Conservation (phyloP, 2,329 filamentous ascomycete species). For the Botrytis porri region DNA sequence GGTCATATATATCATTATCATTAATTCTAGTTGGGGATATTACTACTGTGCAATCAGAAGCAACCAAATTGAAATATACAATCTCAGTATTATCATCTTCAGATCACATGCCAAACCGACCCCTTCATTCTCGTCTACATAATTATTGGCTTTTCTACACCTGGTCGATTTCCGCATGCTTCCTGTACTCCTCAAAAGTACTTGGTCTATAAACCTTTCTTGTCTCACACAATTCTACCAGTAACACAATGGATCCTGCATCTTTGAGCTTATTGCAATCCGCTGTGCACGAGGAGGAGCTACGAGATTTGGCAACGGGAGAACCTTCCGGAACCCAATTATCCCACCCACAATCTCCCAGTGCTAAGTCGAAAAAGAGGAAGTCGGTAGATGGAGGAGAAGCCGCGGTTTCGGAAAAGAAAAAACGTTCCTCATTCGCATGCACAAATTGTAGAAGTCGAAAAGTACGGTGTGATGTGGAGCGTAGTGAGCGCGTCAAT, state of each 20-base stretch:
- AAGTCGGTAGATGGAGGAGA: conserved; percentile 31
- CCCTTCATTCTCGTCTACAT: conserved; percentile 11
- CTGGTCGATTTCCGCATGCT: conserved; percentile 6
- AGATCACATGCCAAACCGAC: conserved; percentile 1
- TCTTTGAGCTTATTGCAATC: conserved; percentile 20
- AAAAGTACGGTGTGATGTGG: conserved; percentile 92
- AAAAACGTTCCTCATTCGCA: conserved; percentile 85
- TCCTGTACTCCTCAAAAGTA: not conserved
- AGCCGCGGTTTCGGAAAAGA: conserved; percentile 56
- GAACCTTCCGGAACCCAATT: not conserved
- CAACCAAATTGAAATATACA: not conserved
- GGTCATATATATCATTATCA: not conserved
- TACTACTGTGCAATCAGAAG: not conserved
- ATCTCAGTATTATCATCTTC: not conserved
- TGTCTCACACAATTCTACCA: not conserved
- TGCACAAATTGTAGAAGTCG: conserved; percentile 85
- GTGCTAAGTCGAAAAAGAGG: conserved; percentile 29
- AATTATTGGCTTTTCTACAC: not conserved
- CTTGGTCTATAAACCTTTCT: not conserved
- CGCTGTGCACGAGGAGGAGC: conserved; percentile 4
- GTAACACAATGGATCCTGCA: conserved; percentile 2
- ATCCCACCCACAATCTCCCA: not conserved
- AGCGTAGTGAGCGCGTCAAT: conserved; percentile 55
- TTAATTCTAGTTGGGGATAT: not conserved
- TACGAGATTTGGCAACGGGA: conserved; percentile 1